Evolutionary conservation across 176 grass and related monocot species (phyloP), one percentile per base, ranked within the genome.

Genomic region (Hsuehochloa calcarea): DNA sequence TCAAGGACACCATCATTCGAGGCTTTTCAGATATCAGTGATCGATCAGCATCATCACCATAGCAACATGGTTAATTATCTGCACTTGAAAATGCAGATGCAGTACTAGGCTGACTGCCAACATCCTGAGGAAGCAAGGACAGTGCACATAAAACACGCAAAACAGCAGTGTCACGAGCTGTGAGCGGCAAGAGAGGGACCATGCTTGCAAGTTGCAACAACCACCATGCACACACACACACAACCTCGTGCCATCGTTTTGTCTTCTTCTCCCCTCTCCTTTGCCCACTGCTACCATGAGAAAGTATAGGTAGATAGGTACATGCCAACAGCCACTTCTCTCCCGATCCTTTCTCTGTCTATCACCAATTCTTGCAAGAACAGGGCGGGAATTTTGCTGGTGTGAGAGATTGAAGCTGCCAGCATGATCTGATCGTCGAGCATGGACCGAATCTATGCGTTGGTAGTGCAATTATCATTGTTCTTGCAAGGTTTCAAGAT

Each of bases 331-430:
- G 3, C 45, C 34, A 39, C 76, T 72, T 74, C 59, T 75, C 61
- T 35, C 20, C 10, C 73, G 3, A n/a, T 38, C 59, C 64, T 14
- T 5, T 1, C n/a, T 49, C 22, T 54, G 6, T 22, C 39, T 10
- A 10, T 31, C n/a, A 44, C 34, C 25, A 16, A 20, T 79, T 68
- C 78, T 13, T 67, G 47, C 65, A 31, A 82, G 67, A 64, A n/a
- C 34, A 39, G 1, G 20, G 20, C 3, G 22, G 51, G 2, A 12
- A 45, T 39, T 81, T 90, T 90, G 88, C 22, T 72, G 78, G 79
- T 90, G 88, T 78, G 88, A 94, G 92, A 87, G 89, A 31, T 80
- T 94, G 92, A 94, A 94, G 92, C 92, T 94, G 92, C 89, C 86
- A 94, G 92, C 92, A 91, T 94, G 92, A 91, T 94, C 91, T 91